These are phyloP conservation scores for Diaporthe longicolla DNA, from an alignment of 2,329 filamentous ascomycete species.

Conservation along the genomic window DNA sequence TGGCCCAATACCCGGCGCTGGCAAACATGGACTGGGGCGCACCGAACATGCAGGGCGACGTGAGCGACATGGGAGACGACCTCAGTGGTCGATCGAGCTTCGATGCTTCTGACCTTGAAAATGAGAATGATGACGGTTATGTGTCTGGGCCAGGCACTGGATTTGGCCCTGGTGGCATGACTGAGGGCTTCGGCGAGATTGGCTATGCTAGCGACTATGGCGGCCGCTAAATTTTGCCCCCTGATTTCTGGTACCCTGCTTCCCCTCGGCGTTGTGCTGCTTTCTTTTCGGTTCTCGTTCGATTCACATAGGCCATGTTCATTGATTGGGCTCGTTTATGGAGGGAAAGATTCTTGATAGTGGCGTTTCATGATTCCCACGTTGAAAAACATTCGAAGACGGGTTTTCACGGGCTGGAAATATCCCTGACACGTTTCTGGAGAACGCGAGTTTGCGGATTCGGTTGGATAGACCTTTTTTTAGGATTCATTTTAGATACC, in stretches of 20 bases:
- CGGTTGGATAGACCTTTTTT: slow-evolving; percentile 32
- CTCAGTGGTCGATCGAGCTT: slow-evolving; percentile 86
- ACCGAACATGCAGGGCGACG: slow-evolving; percentile 75
- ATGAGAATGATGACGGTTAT: slow-evolving; percentile 81
- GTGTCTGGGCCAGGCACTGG: slow-evolving; percentile 74
- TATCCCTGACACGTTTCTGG: slow-evolving; percentile 28
- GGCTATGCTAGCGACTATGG: slow-evolving; percentile 69
- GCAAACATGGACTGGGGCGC: slow-evolving; percentile 87
- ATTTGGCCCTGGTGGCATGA: slow-evolving; percentile 69
- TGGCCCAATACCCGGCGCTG: slow-evolving; percentile 94
- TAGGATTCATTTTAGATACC: slow-evolving; percentile 32
- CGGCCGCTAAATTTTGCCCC: slow-evolving; percentile 51
- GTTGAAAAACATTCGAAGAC: slow-evolving; percentile 18
- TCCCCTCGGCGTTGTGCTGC: slow-evolving; percentile 1
- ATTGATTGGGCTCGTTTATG: not conserved
- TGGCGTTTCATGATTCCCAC: slow-evolving; percentile 36
- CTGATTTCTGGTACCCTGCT: not conserved
- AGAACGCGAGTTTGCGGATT: slow-evolving; percentile 25
- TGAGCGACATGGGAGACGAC: slow-evolving; percentile 81
- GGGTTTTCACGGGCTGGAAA: slow-evolving; percentile 29
- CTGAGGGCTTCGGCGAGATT: slow-evolving; percentile 68
- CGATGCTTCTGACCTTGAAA: slow-evolving; percentile 80
- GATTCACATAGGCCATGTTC: slow-evolving; percentile 21
- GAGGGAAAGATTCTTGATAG: not conserved
- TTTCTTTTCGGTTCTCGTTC: not conserved